Evolutionary conservation across 345 rosid species (phyloP).

Genomic region (Brassica juncea): DNA sequence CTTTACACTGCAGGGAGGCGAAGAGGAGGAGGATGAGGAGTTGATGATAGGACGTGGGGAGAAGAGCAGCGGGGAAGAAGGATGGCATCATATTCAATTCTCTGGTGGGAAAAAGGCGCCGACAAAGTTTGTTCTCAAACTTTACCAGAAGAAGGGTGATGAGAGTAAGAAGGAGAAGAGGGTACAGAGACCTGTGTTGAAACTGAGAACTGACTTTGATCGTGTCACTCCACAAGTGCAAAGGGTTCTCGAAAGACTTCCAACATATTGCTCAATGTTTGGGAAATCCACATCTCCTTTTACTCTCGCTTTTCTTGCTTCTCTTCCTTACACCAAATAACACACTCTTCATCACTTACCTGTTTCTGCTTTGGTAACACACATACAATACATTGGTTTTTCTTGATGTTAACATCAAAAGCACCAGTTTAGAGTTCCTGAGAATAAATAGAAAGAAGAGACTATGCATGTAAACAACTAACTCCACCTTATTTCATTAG

Average conservation of each 20-base stretch:
- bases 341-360: neutral
- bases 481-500: too few species aligned
- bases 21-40: constrained; percentile 43
- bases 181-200: constrained; percentile 53
- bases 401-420: neutral
- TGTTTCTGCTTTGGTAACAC: neutral
- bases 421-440: neutral
- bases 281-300: constrained; percentile 86
- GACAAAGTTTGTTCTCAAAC: constrained; percentile 55
- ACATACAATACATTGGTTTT: neutral
- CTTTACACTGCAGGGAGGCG: constrained; percentile 54
- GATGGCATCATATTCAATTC: constrained; percentile 87
- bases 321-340: constrained; percentile 49
- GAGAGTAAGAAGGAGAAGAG: constrained; percentile 25
- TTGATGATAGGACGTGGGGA: constrained; percentile 55
- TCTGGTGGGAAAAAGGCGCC: constrained; percentile 78
- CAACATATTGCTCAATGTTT: constrained; percentile 75
- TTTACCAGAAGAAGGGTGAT: constrained; percentile 44
- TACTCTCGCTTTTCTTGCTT: constrained; percentile 62
- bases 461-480: neutral
- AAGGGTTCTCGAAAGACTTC: constrained; percentile 58
- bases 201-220: constrained; percentile 76
- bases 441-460: neutral
- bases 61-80: constrained; percentile 48
- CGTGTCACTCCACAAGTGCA: constrained; percentile 60